Evolutionary conservation across 139 green algal genomes (phyloP).

Genomic region (Micromonas commoda): DNA sequence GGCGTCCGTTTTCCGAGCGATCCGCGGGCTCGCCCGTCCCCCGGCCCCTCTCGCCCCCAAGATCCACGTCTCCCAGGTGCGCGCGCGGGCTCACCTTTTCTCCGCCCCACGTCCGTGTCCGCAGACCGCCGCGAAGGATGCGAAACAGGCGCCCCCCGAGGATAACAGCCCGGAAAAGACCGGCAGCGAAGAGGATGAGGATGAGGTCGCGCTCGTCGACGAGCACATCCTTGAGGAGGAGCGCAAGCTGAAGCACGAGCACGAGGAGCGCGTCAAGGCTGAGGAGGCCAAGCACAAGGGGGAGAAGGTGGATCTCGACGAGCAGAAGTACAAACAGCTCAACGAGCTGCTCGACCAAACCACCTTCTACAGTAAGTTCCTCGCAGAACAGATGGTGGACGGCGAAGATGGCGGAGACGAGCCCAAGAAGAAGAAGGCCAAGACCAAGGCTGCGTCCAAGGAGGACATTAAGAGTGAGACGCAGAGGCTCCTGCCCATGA

Average conservation of each 20-base stretch:
- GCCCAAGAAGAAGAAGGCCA: conserved; percentile 25
- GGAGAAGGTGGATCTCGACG: conserved; percentile 37
- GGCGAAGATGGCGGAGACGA: conserved; percentile 7
- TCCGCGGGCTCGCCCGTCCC: no score
- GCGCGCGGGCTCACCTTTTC: no score
- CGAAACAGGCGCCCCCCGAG: background rate
- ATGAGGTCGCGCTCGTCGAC: background rate
- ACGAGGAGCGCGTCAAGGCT: conserved; percentile 35
- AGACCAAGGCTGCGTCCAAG: background rate
- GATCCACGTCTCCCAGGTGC: no score
- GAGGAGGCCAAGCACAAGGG: conserved; percentile 32
- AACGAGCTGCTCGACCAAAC: conserved; percentile 65
- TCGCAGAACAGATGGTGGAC: conserved; percentile 69
- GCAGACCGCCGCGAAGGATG: background rate
- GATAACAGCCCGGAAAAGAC: background rate
- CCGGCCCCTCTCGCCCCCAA: no score
- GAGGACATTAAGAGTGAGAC: conserved; percentile 22
- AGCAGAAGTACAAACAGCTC: conserved; percentile 56
- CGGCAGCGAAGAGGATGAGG: background rate
- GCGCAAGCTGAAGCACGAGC: conserved; percentile 46
- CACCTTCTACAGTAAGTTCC: conserved; percentile 76
- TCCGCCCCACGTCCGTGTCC: no score
- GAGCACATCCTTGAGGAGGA: conserved; percentile 49
- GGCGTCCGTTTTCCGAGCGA: no score
- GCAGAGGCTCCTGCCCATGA: conserved; percentile 61